Evolutionary conservation across 129 eudicot genomes (phyloP), one percentile per base, ranked within the genome.

Genomic region (Centrapalus pauciflorus): DNA sequence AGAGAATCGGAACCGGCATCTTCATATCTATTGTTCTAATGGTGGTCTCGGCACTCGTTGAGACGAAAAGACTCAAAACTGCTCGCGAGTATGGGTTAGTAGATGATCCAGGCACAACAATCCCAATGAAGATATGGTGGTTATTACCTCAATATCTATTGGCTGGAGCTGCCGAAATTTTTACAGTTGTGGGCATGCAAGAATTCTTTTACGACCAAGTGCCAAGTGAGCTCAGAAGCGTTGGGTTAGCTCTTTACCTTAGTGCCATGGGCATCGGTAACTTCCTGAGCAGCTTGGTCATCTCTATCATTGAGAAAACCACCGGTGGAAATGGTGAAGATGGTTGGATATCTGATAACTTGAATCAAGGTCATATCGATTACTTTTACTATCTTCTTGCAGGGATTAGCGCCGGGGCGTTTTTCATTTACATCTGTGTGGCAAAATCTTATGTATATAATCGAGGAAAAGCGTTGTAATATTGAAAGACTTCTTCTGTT

Each of bases 91-190:
- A 82, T 16, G 95, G 90, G 8, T 32, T 84, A 45, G 7, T 72
- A 12, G 84, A 84, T 62, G 37, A 21, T 4, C 85, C 84, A 0
- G 57, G 16, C 3, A 85, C 63, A n/a, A 60, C 14, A 10, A 64
- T 88, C 26, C 91, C 91, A 1, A 87, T 88, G 91, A 80, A 83
- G 14, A 74, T 84, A 16, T 84, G 88, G 88, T 84, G 95, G 91
- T 71, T 88, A 57, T 62, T 79, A 11, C 95, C 91, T 23, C 91
- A 79, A 23, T 81, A 81, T 51, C 14, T 81, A 7, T 34, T 88
- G 64, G 70, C 49, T 24, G 96, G 96, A n/a, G 46, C 78, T 28
- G 37, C 85, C 13, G 80, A 83, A 6, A 79, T 73, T 5, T 81
- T 85, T 64, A 58, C 88, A 0, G n/a, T 78, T 68, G 78, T 89